Conservation (phyloP, 23 red algal genomes). For the Pyropia haitanensis region DNA sequence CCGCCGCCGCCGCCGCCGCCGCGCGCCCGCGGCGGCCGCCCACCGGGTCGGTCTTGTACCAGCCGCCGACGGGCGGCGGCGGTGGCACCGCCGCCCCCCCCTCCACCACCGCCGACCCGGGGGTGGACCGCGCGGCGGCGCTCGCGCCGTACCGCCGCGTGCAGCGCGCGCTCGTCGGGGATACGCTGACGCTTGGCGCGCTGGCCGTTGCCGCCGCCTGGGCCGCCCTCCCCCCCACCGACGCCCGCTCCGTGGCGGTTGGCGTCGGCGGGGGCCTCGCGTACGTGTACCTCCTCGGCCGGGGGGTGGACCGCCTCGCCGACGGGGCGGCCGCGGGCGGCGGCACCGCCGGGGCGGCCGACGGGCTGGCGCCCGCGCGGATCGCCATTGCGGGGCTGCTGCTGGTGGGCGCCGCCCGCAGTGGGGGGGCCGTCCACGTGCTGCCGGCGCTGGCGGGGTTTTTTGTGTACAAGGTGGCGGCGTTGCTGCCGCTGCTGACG, state of each 20-base stretch:
- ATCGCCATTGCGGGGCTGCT: conserved; percentile 34
- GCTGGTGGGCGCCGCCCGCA: conserved; percentile 21
- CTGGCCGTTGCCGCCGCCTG: conserved; percentile 18
- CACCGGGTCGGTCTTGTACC: conserved; percentile 23
- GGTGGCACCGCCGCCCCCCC: not conserved
- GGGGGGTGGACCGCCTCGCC: conserved; percentile 57
- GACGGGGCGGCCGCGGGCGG: conserved; percentile 11
- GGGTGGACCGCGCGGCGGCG: conserved; percentile 4
- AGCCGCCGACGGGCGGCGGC: not conserved
- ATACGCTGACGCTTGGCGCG: conserved; percentile 51
- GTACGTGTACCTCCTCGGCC: conserved; percentile 54
- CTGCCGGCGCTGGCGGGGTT: conserved; percentile 69
- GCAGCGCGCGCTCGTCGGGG: conserved; percentile 40
- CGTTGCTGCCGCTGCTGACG: conserved; percentile 44
- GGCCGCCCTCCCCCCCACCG: conserved; percentile 12
- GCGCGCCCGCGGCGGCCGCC: not conserved
- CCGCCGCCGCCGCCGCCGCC: not conserved
- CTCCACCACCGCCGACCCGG: not conserved
- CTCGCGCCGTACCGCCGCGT: conserved; percentile 20
- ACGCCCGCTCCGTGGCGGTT: conserved; percentile 34
- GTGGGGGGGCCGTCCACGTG: conserved; percentile 36
- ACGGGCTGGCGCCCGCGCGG: conserved; percentile 44
- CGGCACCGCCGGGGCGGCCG: not conserved
- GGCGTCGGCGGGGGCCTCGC: conserved; percentile 27
- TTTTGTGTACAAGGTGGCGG: conserved; percentile 72